A percentile compares a stretch with the other conserved stretches of the same genome.
Conservation (phyloP, 2,329 filamentous ascomycete species). For the Penicillium sp. region DNA sequence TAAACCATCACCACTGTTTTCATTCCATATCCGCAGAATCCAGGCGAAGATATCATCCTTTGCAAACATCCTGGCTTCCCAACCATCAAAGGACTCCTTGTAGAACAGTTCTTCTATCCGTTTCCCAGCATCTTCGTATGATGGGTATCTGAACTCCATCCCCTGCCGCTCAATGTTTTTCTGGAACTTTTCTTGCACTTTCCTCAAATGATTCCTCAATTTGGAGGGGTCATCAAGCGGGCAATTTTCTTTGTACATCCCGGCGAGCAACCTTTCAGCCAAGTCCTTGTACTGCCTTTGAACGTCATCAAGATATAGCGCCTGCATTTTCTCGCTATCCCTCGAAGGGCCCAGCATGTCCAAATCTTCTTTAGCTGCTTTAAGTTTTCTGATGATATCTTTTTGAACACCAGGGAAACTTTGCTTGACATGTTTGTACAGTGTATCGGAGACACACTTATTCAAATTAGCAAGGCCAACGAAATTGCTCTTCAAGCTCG, state of each 20-base stretch:
- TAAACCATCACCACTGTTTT: background rate
- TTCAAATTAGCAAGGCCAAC: background rate
- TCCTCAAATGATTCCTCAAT: background rate
- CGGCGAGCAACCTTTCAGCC: background rate
- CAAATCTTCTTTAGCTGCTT: background rate
- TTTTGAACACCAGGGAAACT: background rate
- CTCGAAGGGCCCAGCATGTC: background rate
- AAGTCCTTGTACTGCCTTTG: background rate
- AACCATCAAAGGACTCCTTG: background rate
- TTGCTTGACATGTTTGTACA: background rate
- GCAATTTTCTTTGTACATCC: background rate
- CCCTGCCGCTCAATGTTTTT: background rate
- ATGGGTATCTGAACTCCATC: background rate
- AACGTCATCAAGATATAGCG: background rate
- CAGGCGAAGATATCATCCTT: background rate
- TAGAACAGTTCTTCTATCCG: too few relatives aligned
- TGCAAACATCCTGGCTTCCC: background rate
- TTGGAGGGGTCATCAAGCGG: background rate
- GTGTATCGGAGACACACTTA: background rate
- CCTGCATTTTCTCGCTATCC: background rate
- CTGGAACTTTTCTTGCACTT: background rate
- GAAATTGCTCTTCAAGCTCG: background rate
- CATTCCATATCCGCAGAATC: background rate
- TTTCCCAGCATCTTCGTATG: fast-evolving
- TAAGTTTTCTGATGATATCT: background rate